These are phyloP conservation scores for Vigna unguiculata DNA, from an alignment of 306 rosid genomes.

Conservation along the genomic window DNA sequence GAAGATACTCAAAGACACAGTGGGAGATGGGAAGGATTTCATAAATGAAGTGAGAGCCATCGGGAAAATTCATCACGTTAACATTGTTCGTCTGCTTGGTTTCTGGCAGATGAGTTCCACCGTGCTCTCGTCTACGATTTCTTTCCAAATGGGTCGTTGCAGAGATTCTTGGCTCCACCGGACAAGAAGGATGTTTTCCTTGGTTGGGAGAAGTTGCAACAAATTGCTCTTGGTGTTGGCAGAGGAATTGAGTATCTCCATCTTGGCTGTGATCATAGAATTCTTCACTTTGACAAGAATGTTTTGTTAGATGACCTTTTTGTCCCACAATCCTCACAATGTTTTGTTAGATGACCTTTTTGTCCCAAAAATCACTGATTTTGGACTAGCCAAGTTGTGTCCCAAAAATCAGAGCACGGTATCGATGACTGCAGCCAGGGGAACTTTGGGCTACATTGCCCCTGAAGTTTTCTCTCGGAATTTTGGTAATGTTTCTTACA, in stretches of 20 bases:
- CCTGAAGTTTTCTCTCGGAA: neutral
- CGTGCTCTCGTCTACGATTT: constrained; percentile 10
- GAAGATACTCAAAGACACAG: too few species aligned
- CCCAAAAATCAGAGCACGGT: constrained; percentile 42
- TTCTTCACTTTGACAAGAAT: neutral
- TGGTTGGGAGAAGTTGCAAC: constrained; percentile 50
- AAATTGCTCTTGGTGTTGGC: constrained; percentile 43
- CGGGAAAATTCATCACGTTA: constrained; percentile 53
- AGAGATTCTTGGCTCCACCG: constrained; percentile 37
- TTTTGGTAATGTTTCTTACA: constrained; percentile 10
- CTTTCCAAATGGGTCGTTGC: constrained; percentile 35
- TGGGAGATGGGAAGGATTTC: constrained; percentile 50
- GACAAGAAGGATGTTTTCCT: constrained; percentile 28
- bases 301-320: neutral
- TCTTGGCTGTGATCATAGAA: neutral
- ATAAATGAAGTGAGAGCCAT: too few species aligned
- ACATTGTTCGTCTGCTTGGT: constrained; percentile 40
- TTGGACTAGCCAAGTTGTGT: constrained; percentile 12
- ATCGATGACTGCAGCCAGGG: constrained; percentile 50
- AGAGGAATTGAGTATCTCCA: constrained; percentile 8
- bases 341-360: neutral
- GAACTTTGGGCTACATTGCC: constrained; percentile 47
- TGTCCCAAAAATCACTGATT: neutral
- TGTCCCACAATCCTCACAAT: neutral
- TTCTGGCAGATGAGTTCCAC: neutral